Evolutionary conservation across 2,329 filamentous ascomycete species (phyloP), one percentile per base, ranked within the genome.

Genomic region (Microdochium trichocladiopsis): DNA sequence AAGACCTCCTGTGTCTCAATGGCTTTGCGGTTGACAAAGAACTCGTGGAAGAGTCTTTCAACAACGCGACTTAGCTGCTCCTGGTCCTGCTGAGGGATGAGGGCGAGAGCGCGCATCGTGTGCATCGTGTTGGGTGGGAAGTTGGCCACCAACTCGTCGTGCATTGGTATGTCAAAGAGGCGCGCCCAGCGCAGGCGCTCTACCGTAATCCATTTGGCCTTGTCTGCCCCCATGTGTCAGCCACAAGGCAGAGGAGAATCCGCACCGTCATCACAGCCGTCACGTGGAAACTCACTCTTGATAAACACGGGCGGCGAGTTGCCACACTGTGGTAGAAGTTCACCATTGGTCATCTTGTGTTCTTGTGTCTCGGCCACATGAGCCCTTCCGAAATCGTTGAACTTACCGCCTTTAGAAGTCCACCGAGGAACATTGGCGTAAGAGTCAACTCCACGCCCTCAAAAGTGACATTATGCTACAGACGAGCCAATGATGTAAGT

Each of bases 361-460:
- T 37, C 5, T 16, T 16, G 14, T 4, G 12, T 37, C 33, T 9
- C 6, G 14, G 6, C 14, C 4, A 37, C 33, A 37, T 16, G 6
- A 4, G 33, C 6, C n/a, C n/a, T n/a, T n/a, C n/a, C n/a, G n/a
- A n/a, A n/a, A n/a, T n/a, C n/a, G n/a, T n/a, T n/a, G n/a, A n/a
- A n/a, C 60, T 48, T 50, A 69, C 66, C 47, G 63, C 63, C 31
- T 69, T 67, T 63, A 72, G 68, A 24, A 72, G 53, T 0, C 69
- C 68, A 2, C 68, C 66, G 2, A 72, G 60, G 50, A 71, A 68
- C 28, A 72, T 65, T 49, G 69, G 70, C 11, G 70, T 60, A 48
- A 68, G 69, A 0, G 60, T 66, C 49, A 70, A 57, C 4, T 64
- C 57, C 36, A 62, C 65, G 3, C 52, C 52, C 21, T 55, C 56